Conservation (phyloP, 257 asterid species). For the Solanum phureja region DNA sequence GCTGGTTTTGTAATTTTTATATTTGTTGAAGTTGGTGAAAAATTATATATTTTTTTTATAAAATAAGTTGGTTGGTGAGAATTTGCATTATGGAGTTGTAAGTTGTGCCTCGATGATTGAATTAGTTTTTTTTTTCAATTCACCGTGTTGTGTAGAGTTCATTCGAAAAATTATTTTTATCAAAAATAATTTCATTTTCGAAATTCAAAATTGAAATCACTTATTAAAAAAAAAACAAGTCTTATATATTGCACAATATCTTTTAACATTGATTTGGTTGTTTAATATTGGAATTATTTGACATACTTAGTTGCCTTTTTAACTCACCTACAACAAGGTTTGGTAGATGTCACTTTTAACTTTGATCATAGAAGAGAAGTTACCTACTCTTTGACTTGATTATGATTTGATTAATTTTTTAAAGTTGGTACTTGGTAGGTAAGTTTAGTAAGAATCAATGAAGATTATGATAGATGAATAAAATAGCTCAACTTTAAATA, state of each 20-base stretch:
- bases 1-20: not conserved
- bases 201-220: not conserved
- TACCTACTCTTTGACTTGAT: not conserved
- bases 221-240: no score
- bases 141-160: fast-evolving
- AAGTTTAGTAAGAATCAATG: not conserved
- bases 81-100: not conserved
- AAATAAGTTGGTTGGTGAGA: not conserved
- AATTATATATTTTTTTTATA: not conserved
- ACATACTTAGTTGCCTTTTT: not conserved
- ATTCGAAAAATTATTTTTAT: fast-evolving
- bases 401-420: not conserved
- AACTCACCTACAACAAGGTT: not conserved
- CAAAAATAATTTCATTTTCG: fast-evolving
- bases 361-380: not conserved
- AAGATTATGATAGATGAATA: not conserved
- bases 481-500: no score
- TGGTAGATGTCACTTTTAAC: not conserved
- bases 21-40: not conserved
- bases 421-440: not conserved
- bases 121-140: not conserved
- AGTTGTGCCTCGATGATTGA: not conserved
- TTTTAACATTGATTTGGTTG: not conserved
- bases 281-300: not conserved
- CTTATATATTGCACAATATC: not conserved